Evolutionary conservation across 2,329 filamentous ascomycete species (phyloP).

Genomic region (Curvularia spicifera): DNA sequence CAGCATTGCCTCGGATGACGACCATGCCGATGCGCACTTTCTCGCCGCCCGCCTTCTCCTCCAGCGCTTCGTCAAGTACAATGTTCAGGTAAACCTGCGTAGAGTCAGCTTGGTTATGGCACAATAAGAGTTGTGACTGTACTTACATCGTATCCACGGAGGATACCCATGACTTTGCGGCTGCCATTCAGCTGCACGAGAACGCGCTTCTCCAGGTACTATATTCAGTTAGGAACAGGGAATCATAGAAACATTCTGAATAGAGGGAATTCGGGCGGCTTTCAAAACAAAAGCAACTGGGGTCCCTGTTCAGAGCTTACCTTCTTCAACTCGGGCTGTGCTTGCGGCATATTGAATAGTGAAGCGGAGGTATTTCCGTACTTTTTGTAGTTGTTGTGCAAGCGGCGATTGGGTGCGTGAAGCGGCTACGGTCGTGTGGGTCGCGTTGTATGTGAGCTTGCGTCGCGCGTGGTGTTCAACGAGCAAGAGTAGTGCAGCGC

Average conservation of each 20-base stretch:
- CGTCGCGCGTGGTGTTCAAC: constrained; percentile 22
- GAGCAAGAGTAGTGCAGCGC: constrained; percentile 15
- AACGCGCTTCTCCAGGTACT: constrained; percentile 99
- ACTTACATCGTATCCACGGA: constrained; percentile 93
- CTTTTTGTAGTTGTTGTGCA: neutral
- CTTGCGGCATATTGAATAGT: constrained; percentile 82
- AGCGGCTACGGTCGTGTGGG: constrained; percentile 9
- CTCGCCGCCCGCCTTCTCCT: constrained; percentile 90
- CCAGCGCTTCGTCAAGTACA: constrained; percentile 93
- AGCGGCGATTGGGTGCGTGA: neutral
- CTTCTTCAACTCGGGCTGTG: constrained; percentile 99
- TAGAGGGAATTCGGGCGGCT: neutral
- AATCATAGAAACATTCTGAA: neutral
- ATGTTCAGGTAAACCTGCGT: constrained; percentile 94
- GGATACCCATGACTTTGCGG: constrained; percentile 92
- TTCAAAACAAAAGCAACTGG: neutral
- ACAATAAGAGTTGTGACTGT: neutral
- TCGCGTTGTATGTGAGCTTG: constrained; percentile 9
- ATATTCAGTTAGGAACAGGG: constrained; percentile 30
- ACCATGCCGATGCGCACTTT: constrained; percentile 93
- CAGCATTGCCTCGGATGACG: constrained; percentile 96
- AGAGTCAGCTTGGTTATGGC: constrained; percentile 5
- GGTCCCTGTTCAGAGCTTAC: constrained; percentile 55
- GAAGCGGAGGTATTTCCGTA: constrained; percentile 8
- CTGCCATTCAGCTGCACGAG: constrained; percentile 98